Evolutionary conservation across 352 stramenopile genomes (phyloP).

Genomic region (Phytophthora kernoviae): DNA sequence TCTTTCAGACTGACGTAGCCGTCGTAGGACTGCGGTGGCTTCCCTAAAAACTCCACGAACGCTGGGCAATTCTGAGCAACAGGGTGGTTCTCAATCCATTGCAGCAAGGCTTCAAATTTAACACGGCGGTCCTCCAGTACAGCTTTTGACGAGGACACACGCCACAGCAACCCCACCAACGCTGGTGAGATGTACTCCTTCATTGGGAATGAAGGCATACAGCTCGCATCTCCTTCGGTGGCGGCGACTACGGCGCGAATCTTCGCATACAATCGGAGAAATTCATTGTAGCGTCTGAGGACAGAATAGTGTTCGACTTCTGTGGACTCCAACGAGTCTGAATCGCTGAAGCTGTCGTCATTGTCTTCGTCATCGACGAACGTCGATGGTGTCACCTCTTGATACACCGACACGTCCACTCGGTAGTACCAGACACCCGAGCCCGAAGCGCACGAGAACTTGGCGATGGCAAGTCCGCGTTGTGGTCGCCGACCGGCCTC

Average conservation of each 20-base stretch:
- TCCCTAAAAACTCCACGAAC: slow-evolving; percentile 60
- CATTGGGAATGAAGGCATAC: slow-evolving; percentile 49
- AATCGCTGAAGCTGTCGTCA: slow-evolving; percentile 15
- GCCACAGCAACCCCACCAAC: slow-evolving; percentile 55
- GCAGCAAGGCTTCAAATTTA: slow-evolving; percentile 61
- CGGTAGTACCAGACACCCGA: slow-evolving; percentile 76
- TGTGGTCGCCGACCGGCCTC: slow-evolving; percentile 17
- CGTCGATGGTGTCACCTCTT: slow-evolving; percentile 17
- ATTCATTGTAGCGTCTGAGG: slow-evolving; percentile 71
- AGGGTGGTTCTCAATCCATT: slow-evolving; percentile 63
- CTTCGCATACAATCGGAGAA: slow-evolving; percentile 57
- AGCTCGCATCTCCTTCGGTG: slow-evolving; percentile 15
- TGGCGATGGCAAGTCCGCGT: slow-evolving; percentile 48
- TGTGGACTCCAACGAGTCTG: slow-evolving; percentile 10
- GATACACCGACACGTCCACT: slow-evolving; percentile 55
- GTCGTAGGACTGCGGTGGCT: slow-evolving; percentile 55
- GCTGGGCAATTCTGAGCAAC: slow-evolving; percentile 38
- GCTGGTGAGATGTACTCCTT: slow-evolving; percentile 61
- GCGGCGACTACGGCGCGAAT: slow-evolving; percentile 31
- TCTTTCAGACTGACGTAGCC: slow-evolving; percentile 80
- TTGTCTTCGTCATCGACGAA: slow-evolving; percentile 20
- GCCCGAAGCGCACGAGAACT: slow-evolving; percentile 46
- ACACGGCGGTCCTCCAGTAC: slow-evolving; percentile 57
- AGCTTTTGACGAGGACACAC: slow-evolving; percentile 41
- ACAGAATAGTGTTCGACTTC: slow-evolving; percentile 64